Evolutionary conservation across 176 grass and related monocot genomes (phyloP), one percentile per base, ranked within the genome.

Genomic region (Aegilops umbellulata): DNA sequence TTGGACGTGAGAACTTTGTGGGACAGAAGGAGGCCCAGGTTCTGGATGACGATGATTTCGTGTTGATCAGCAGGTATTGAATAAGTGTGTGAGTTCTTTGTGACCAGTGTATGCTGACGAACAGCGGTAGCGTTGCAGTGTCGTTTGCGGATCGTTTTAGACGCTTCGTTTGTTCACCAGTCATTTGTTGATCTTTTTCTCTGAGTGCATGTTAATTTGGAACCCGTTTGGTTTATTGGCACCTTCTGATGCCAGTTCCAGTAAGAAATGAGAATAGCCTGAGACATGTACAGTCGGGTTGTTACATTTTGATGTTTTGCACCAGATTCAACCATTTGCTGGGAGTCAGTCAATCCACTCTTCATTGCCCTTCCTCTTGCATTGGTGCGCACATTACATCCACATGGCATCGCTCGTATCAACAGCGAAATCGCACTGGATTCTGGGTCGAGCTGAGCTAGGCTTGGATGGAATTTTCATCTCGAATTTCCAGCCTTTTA

Each of bases 21-120:
- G 91, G 96, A 36, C 69, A 91, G 17, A 89, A 93, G 13, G 88
- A 95, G 82, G 88, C 58, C 3, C 83, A 6, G 31, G 81, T 94
- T 82, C 88, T 98, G 6, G 90, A 95, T 15, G 90, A 98, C 11
- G 91, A 94, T 0, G 93, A 95, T 38, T 95, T 95, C 39, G 84
- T 95, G 84, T 89, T 94, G 78, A 76, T 98, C 30, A 70, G 92
- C 72, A 90, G 93, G 86, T 92, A 95, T 47, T 95, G 46, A 92
- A 64, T 55, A 67, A 20, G 35, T 35, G n/a, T 39, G 46, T 44
- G n/a, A 42, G 58, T 41, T 79, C 5, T n/a, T 10, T 17, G 22
- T 6, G 27, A 5, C 12, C 53, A 5, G 58, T 61, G 34, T 61
- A 47, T n/a, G 34, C 17, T 67, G 44, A 46, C 16, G 80, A 69